These are phyloP conservation scores for Scutellaria galericulata DNA, from an alignment of 257 asterid species.

Conservation along the genomic window DNA sequence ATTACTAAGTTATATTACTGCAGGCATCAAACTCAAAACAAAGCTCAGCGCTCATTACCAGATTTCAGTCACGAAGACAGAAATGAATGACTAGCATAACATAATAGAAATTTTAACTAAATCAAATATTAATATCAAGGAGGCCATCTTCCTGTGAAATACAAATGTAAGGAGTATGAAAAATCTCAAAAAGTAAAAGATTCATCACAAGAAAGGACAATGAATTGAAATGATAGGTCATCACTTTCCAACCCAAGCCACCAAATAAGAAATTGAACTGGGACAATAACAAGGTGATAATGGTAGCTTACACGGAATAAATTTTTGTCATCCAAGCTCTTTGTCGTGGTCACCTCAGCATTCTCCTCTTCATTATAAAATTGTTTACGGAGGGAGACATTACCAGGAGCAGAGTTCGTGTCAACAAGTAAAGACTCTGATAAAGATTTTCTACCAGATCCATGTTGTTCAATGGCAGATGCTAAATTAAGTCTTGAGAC, in stretches of 20 bases:
- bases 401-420: conserved; percentile 66
- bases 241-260: neutral
- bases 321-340: conserved; percentile 60
- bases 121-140: neutral
- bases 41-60: neutral
- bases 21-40: neutral
- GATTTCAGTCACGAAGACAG: conserved; percentile 10
- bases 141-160: conserved; percentile 1
- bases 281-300: conserved; percentile 15
- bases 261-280: conserved; percentile 20
- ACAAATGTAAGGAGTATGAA: neutral
- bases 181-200: neutral
- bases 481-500: conserved; percentile 72
- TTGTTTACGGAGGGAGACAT: conserved; percentile 86
- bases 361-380: conserved; percentile 72
- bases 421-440: conserved; percentile 83
- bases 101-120: neutral
- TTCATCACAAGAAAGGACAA: neutral
- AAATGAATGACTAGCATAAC: neutral
- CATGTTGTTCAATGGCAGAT: conserved; percentile 81
- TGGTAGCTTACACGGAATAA: conserved; percentile 53
- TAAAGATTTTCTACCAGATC: conserved; percentile 93
- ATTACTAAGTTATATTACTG: neutral
- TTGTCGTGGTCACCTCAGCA: conserved; percentile 44
- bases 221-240: neutral